Percentiles rank a stretch among this genome's conserved stretches.
phyloP scores from a whole-genome alignment of 805 yeast species.

The Naumovozyma dairenensis region DNA sequence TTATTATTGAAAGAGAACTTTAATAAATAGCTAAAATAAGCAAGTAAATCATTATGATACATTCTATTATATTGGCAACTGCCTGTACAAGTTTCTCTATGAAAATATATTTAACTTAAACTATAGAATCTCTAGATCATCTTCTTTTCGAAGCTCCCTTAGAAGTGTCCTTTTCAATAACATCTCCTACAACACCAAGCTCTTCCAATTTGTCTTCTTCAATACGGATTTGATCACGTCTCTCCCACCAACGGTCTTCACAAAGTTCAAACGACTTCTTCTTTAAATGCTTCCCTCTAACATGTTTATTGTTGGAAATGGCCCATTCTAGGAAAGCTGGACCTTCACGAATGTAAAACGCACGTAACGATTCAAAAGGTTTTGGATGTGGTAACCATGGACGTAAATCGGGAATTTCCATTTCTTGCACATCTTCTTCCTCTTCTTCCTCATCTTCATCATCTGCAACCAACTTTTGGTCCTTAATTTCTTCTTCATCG shows the following conservation, averaged over 20 bases:
- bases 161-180: conserved; percentile 61
- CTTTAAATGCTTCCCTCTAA: conserved; percentile 84
- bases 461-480: conserved; percentile 40
- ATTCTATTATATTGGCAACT: too few species aligned
- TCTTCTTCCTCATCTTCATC: conserved; percentile 64
- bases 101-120: too few species aligned
- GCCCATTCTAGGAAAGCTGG: conserved; percentile 89
- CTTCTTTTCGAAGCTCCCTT: conserved; percentile 45
- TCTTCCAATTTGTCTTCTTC: conserved; percentile 88
- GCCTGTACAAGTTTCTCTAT: too few species aligned
- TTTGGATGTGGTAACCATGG: conserved; percentile 98
- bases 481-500: conserved; percentile 35
- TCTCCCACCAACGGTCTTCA: conserved; percentile 97
- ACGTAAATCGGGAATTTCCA: conserved; percentile 76
- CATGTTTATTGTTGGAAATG: conserved; percentile 71
- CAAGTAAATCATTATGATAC: too few species aligned
- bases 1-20: too few species aligned
- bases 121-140: too few species aligned
- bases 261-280: conserved; percentile 82
- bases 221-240: conserved; percentile 82
- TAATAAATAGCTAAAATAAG: too few species aligned
- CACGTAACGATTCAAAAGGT: conserved; percentile 76
- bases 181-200: conserved; percentile 81
- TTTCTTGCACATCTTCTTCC: conserved; percentile 49
- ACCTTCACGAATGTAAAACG: conserved; percentile 79